Base-by-base conservation (phyloP, 139 green algal species). In the Asterochloris erici region DNA sequence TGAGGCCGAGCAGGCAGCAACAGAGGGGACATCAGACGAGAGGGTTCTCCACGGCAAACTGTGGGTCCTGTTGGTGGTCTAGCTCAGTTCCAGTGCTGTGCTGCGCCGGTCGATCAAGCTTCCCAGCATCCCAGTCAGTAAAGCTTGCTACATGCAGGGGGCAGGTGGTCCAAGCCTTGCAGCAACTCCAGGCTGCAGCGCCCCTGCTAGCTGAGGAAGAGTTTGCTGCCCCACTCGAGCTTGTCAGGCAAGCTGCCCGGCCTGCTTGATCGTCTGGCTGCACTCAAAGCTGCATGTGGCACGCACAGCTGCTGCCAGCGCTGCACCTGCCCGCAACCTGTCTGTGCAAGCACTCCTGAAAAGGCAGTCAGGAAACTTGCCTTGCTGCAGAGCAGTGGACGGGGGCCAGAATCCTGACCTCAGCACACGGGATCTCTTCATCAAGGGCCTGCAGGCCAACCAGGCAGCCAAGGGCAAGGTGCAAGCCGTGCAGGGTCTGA, bases 351-450 rank as follows among this genome's bases (percentile, higher is more conserved):
- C 38, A 54, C 38, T 54, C 6, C 38, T 54, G 38, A 54, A 54
- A 54, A 54, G 6, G 38, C 38, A 54, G 4, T 54, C 38, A 54
- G 38, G 38, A 54, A 54, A 54, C 38, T 54, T 54, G 38, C 38
- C 38, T 54, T 54, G 38, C 38, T 63, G 24, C 86, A 89, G 86
- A 47, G 80, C 66, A 60, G 38, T 90, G 16, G 87, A 90, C 76
- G 68, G 77, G 13, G 87, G 84, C 26, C 80, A 83, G 0, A 85
- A 90, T 78, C 87, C 87, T 19, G 87, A 90, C 47, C 79, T 76
- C 27, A 86, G 73, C 47, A 84, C 87, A 0, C 26, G 68, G 28
- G 24, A 82, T 1, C 28, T 78, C 0, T 87, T 88, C 63, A 47
- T 63, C 11, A 16, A 62, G 12, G 83, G 73, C 12, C 16, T 81